Evolutionary conservation across 2,329 filamentous ascomycete species (phyloP).

Genomic region (Aspergillus unguis): DNA sequence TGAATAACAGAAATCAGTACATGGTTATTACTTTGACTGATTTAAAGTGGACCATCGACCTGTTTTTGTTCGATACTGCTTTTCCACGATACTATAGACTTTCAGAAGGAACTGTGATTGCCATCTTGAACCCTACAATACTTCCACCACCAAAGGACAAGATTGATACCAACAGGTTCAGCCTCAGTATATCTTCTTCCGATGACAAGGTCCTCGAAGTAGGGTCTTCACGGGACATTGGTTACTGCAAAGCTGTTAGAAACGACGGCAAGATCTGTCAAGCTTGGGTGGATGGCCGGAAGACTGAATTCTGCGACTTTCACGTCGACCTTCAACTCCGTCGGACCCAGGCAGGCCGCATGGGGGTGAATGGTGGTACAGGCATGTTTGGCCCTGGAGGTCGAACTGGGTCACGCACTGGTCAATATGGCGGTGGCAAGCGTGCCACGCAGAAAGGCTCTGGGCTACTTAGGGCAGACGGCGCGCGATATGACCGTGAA

Average conservation of each 20-base stretch:
- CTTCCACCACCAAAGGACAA: conserved; percentile 79
- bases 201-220: conserved; percentile 89
- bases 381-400: conserved; percentile 46
- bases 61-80: conserved; percentile 87
- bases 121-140: conserved; percentile 85
- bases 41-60: conserved; percentile 82
- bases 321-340: conserved; percentile 80
- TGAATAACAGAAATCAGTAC: conserved; percentile 69
- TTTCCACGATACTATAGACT: conserved; percentile 94
- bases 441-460: conserved; percentile 17
- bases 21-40: conserved; percentile 89
- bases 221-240: conserved; percentile 77
- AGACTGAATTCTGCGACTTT: conserved; percentile 88
- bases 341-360: conserved; percentile 64
- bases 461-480: conserved; percentile 30
- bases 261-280: conserved; percentile 80
- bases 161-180: conserved; percentile 78
- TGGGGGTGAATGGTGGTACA: conserved; percentile 74
- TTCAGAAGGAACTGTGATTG: conserved; percentile 84
- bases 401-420: conserved; percentile 42
- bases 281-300: conserved; percentile 81
- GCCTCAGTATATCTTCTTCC: conserved; percentile 77
- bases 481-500: conserved; percentile 38
- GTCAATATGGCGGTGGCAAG: conserved; percentile 31
- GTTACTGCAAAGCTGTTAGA: conserved; percentile 79